Base-by-base conservation (phyloP, 1,139 yeast genomes). In the Chernovozyma sophiae-reginae region DNA sequence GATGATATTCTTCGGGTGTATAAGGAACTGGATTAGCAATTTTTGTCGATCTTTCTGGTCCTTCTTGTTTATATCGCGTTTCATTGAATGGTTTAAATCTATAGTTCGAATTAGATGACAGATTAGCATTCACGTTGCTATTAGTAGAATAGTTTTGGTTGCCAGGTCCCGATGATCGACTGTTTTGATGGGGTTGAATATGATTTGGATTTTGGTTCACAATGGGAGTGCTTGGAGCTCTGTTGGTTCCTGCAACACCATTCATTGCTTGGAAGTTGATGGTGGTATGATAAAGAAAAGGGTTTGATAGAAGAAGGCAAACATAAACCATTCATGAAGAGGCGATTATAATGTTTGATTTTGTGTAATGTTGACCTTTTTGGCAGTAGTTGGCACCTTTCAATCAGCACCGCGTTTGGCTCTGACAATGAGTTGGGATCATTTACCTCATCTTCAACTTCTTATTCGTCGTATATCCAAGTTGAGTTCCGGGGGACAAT, bases 1-100 rank as follows among this genome's bases (percentile, higher is more conserved):
- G 49, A 5, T 49, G 48, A 13, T 58, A 52, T 40, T 76, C 81
- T 31, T 66, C 71, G 34, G 46, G 49, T 0, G 63, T 51, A 45
- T 69, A 72, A n/a, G 66, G 58, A 2, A 52, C 49, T 3, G 65
- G 58, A 26, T 49, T 45, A 42, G 58, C 54, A 25, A 44, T 43
- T 30, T 51, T 38, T 3, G 49, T 23, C 12, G 33, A 25, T 17
- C 38, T 16, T 18, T 28, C 31, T 12, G 25, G 23, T 4, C 33
- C 32, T 13, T 13, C 40, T 28, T 6, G 32, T 17, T 29, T 40
- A 29, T 32, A 41, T 18, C 35, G 29, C 29, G 37, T 34, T 29
- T 36, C 36, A 17, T 24, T 29, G 26, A 27, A 27, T 24, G 37
- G 32, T 24, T 25, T 33, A 25, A 19, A 32, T 27, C 31, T 40